Percentiles rank a stretch among this genome's conserved stretches.
Evolutionary conservation across 1,139 yeast species (phyloP).

Genomic region (Suhomyces choctaworum): DNA sequence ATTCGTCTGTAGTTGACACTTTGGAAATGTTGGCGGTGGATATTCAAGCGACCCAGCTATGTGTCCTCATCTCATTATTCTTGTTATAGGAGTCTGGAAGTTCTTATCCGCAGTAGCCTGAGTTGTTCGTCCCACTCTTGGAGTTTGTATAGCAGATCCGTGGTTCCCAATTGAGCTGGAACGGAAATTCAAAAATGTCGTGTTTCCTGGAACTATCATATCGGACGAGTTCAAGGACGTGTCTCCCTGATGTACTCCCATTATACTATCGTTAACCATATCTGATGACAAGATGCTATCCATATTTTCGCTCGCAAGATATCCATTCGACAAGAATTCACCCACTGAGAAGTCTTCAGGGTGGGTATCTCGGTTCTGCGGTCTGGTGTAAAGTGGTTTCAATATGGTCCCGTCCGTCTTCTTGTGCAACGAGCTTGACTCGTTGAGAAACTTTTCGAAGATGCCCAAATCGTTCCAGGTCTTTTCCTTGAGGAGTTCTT

Average conservation of each 20-base stretch:
- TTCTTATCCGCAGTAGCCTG: constrained; percentile 42
- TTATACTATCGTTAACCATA: constrained; percentile 34
- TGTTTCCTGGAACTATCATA: constrained; percentile 29
- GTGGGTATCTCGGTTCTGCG: not conserved
- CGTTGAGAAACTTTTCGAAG: constrained; percentile 32
- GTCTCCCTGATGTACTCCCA: constrained; percentile 26
- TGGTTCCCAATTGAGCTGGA: constrained; percentile 20
- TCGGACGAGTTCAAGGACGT: constrained; percentile 36
- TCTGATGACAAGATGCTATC: constrained; percentile 22
- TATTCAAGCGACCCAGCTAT: not conserved
- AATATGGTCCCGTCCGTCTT: constrained; percentile 35
- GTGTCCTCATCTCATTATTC: constrained; percentile 31
- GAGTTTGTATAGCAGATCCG: constrained; percentile 34
- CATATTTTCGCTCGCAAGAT: constrained; percentile 18
- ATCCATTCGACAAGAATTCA: constrained; percentile 43
- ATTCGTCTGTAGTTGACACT: no score
- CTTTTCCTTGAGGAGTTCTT: constrained; percentile 31
- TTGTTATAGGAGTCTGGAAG: constrained; percentile 45
- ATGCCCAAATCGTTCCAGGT: constrained; percentile 41
- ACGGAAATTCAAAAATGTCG: constrained; percentile 27
- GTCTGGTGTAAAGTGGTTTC: constrained; percentile 26
- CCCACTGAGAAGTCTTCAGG: constrained; percentile 21
- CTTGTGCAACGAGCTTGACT: constrained; percentile 19
- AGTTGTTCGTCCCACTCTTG: constrained; percentile 39
- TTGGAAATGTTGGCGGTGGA: not conserved